Evolutionary conservation across 768 basidiomycete genomes (phyloP).

Genomic region (Agrocybe praecox): DNA sequence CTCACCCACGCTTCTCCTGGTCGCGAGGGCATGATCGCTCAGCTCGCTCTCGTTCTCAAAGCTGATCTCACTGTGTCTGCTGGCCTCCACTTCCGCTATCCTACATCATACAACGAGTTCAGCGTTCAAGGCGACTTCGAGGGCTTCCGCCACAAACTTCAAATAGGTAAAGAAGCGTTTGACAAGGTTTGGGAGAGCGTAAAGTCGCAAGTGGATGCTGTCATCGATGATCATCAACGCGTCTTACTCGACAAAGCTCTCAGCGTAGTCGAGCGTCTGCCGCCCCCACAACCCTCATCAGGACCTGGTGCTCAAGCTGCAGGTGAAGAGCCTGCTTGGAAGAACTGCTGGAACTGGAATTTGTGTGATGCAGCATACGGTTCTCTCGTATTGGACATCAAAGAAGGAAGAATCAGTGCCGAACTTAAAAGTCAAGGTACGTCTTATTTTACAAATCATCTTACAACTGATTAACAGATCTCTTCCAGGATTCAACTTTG

Average conservation of each 20-base stretch:
- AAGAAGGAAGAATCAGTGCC: conserved; percentile 89
- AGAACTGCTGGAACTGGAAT: conserved; percentile 99
- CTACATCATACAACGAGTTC: conserved; percentile 96
- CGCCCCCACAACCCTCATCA: conserved; percentile 49
- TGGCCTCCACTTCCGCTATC: conserved; percentile 97
- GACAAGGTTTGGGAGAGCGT: conserved; percentile 96
- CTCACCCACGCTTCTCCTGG: conserved; percentile 93
- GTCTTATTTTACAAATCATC: conserved; percentile 17
- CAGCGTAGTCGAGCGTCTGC: conserved; percentile 80
- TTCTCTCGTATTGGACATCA: conserved; percentile 83
- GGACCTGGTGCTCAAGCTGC: conserved; percentile 52
- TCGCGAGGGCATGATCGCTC: conserved; percentile 89
- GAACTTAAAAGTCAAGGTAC: conserved; percentile 94
- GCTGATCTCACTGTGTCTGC: conserved; percentile 94
- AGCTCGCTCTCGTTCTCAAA: conserved; percentile 88
- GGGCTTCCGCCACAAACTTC: conserved; percentile 80
- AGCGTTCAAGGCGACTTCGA: conserved; percentile 90
- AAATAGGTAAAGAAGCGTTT: conserved; percentile 78
- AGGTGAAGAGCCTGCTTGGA: conserved; percentile 93
- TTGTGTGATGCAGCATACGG: conserved; percentile 96
- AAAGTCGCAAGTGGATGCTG: conserved; percentile 85
- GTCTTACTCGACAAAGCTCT: conserved; percentile 89
- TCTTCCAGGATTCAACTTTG: conserved; percentile 77
- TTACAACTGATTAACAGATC: conserved; percentile 37
- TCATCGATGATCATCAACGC: conserved; percentile 90